Evolutionary conservation across 306 rosid species (phyloP), one percentile per base, ranked within the genome.

Genomic region (Geum urbanum): DNA sequence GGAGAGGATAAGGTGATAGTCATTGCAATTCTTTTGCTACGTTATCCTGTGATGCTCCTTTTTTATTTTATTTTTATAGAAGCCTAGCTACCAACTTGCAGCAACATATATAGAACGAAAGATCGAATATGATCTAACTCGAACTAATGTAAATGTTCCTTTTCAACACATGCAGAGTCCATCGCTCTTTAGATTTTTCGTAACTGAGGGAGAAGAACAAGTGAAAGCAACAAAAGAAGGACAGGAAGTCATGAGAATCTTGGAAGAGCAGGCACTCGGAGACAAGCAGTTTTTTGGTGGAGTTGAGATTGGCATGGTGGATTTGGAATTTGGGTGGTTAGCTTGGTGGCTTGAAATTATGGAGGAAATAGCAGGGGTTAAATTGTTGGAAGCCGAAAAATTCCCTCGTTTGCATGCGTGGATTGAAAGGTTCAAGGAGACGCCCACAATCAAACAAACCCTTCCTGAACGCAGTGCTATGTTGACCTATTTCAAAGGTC

Each of bases 331-430:
- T 5, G 76, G 70, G 41, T 72, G 62, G 76, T 9, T 72, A 20
- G 44, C 60, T 72, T 61, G 20, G 52, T 73, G 77, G 71, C 47
- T 64, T 40, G 56, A 63, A 4, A 47, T 27, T 12, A 1, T 27
- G 55, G 70, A 35, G 41, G 55, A 73, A 12, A 49, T 11, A 65
- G 72, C 62, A 13, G 76, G 70, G 40, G 76, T 73, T 14, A 44
- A 73, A 41, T 19, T 73, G 39, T 6, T 65, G 12, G 53, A 73
- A 24, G 46, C 14, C 13, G 46, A 64, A 11, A 15, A 12, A 14
- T 53, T 73, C 18, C 77, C 77, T 64, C 71, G 49, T 7, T 44
- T 66, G 13, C 35, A 24, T 18, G 77, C 72, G 44, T 74, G 71
- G 77, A 74, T 74, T 18, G 45, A 64, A 52, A 74, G 64, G 15